These are phyloP conservation scores for Conringia planisiliqua DNA, from an alignment of 345 rosid genomes.

Conservation along the genomic window DNA sequence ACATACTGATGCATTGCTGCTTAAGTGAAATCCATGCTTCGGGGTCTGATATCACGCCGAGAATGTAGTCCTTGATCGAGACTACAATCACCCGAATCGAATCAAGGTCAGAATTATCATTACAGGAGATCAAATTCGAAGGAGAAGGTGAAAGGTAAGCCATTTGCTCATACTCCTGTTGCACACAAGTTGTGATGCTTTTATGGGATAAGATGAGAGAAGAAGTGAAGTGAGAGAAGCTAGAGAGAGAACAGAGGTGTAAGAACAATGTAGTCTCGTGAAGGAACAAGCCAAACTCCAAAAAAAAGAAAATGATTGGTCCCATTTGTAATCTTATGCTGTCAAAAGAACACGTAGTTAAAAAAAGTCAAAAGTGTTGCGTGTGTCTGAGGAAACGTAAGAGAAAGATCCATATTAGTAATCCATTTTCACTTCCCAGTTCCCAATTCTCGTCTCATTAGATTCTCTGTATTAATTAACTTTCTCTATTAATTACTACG, in stretches of 20 bases:
- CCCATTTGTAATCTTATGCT: constrained; percentile 33
- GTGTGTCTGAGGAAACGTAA: constrained; percentile 33
- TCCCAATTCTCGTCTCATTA: background rate
- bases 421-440: background rate
- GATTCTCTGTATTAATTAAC: background rate
- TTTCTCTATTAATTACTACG: background rate
- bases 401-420: background rate
- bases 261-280: constrained; percentile 32
- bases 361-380: constrained; percentile 31
- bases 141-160: constrained; percentile 40
- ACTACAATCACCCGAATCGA: constrained; percentile 38
- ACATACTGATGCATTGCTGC: constrained; percentile 41
- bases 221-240: constrained; percentile 20
- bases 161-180: constrained; percentile 27
- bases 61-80: constrained; percentile 46
- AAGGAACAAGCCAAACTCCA: constrained; percentile 40
- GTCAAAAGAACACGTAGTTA: constrained; percentile 15
- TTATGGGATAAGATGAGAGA: constrained; percentile 29
- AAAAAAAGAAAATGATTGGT: constrained; percentile 30
- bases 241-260: background rate
- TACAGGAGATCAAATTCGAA: constrained; percentile 19
- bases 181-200: constrained; percentile 13
- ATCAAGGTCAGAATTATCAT: constrained; percentile 41
- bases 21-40: constrained; percentile 43
- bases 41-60: constrained; percentile 26